Percentiles rank a stretch among this genome's conserved stretches.
These are phyloP conservation scores for Phanerochaete sordida DNA, from an alignment of 768 basidiomycete genomes.

Conservation along the genomic window DNA sequence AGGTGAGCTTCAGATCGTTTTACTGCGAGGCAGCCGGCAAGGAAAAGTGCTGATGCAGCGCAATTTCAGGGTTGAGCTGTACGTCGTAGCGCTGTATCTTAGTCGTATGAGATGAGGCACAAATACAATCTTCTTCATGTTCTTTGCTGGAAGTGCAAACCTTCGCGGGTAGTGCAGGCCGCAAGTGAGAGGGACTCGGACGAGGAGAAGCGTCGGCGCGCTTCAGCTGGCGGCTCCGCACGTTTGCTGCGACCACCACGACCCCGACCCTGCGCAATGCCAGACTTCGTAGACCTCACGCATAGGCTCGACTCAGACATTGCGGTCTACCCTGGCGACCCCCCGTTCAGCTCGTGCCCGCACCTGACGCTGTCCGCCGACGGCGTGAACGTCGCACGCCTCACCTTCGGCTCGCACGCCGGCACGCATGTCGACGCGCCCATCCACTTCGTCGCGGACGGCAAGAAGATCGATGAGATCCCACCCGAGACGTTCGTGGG, in stretches of 20 bases:
- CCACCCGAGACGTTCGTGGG: slow-evolving; percentile 46
- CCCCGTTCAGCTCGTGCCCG: slow-evolving; percentile 39
- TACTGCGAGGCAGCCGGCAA: neutral
- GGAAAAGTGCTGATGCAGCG: neutral
- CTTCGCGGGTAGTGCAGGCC: too few species aligned
- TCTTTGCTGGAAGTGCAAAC: too few species aligned
- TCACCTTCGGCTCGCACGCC: slow-evolving; percentile 63
- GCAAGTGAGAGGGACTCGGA: too few species aligned
- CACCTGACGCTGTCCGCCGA: slow-evolving; percentile 40
- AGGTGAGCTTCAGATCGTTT: slow-evolving; percentile 27
- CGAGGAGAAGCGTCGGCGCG: too few species aligned
- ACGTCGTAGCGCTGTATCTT: slow-evolving; percentile 9
- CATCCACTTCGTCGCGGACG: slow-evolving; percentile 59
- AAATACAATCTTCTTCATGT: too few species aligned
- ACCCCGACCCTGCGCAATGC: neutral
- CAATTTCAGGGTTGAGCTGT: neutral
- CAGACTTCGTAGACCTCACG: slow-evolving; percentile 48
- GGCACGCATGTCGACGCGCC: slow-evolving; percentile 83
- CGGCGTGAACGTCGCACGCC: slow-evolving; percentile 45
- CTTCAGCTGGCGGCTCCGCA: too few species aligned
- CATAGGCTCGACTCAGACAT: slow-evolving; percentile 43
- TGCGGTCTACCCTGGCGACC: slow-evolving; percentile 56
- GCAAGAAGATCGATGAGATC: slow-evolving; percentile 54
- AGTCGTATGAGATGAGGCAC: neutral
- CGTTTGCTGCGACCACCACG: too few species aligned